A percentile compares a stretch with the other conserved stretches of the same genome.
phyloP scores from a whole-genome alignment of 306 rosid species.

The barrel medic (Medicago truncatula) region MtrunA17r5.0-ANR NC_053049.1:33439001-33439500 shows the following conservation, averaged over 20 bases:
- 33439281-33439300: constrained; percentile 41
- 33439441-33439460: constrained; percentile 46
- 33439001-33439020: constrained; percentile 26
- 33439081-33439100: constrained; percentile 30
- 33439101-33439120: constrained; percentile 1
- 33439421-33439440: constrained; percentile 65
- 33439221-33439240: constrained; percentile 35
- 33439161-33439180: neutral
- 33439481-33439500: constrained; percentile 62
- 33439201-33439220: constrained; percentile 35
- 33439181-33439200: constrained; percentile 12
- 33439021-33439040: constrained; percentile 30
- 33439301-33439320: constrained; percentile 48
- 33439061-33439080: constrained; percentile 1
- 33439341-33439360: constrained; percentile 50
- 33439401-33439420: constrained; percentile 80
- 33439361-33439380: constrained; percentile 63
- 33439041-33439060: neutral
- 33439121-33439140: constrained; percentile 25
- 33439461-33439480: constrained; percentile 50
- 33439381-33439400: constrained; percentile 57
- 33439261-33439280: constrained; percentile 37
- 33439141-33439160: constrained; percentile 1
- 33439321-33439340: constrained; percentile 52
- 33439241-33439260: constrained; percentile 38